These are phyloP conservation scores for Pyrenophora seminiperda DNA, from an alignment of 2,329 filamentous ascomycete genomes.

Conservation along the genomic window DNA sequence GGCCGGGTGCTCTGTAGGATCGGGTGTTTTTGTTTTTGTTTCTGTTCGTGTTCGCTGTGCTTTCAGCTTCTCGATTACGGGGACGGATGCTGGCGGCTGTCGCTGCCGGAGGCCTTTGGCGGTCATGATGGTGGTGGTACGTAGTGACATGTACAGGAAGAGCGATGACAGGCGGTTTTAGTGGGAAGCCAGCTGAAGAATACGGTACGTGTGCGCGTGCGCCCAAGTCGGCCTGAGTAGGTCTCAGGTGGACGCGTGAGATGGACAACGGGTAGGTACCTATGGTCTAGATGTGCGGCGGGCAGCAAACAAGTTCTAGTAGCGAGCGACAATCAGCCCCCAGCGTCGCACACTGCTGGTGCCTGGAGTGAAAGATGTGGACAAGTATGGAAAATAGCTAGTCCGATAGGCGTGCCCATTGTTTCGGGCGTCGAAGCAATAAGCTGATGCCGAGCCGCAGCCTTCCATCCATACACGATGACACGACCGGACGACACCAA, in stretches of 20 bases:
- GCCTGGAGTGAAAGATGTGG: background rate
- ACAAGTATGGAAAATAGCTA: slow-evolving; percentile 1
- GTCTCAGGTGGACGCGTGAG: slow-evolving; percentile 21
- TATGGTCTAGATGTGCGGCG: slow-evolving; percentile 12
- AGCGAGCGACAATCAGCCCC: slow-evolving; percentile 12
- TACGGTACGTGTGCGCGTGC: slow-evolving; percentile 16
- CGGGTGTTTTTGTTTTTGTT: slow-evolving; percentile 3
- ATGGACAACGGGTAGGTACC: no score
- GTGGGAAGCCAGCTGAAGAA: slow-evolving; percentile 9
- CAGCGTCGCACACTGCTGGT: background rate
- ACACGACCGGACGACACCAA: slow-evolving; percentile 14
- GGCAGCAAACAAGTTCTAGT: slow-evolving; percentile 8
- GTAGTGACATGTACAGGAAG: slow-evolving; percentile 1
- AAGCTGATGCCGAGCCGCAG: slow-evolving; percentile 21
- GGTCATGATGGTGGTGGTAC: slow-evolving; percentile 30
- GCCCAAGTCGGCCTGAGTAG: slow-evolving; percentile 3
- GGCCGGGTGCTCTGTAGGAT: slow-evolving; percentile 35
- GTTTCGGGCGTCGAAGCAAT: slow-evolving; percentile 13
- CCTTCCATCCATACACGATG: slow-evolving; percentile 18
- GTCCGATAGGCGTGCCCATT: slow-evolving; percentile 16
- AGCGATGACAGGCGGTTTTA: background rate
- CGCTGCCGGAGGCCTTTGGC: slow-evolving; percentile 41
- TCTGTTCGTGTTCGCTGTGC: slow-evolving; percentile 18
- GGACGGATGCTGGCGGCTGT: slow-evolving; percentile 35
- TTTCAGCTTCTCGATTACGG: slow-evolving; percentile 21